A percentile compares a stretch with the other conserved stretches of the same genome.
Evolutionary conservation across 2,329 filamentous ascomycete genomes (phyloP).

Genomic region (Thermoascus crustaceus): DNA sequence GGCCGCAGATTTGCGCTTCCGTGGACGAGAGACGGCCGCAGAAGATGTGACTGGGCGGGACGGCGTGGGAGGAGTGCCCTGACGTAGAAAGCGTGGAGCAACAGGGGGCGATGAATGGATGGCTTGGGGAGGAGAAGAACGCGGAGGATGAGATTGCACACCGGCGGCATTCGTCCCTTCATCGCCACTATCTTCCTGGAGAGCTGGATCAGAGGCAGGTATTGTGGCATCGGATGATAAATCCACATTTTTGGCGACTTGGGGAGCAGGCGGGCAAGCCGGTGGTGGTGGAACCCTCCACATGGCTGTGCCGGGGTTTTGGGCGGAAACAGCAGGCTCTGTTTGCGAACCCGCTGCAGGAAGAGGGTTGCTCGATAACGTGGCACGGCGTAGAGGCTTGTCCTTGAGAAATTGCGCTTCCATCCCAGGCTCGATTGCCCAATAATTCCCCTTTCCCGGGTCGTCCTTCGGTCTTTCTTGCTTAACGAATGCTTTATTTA

Average conservation of each 20-base stretch:
- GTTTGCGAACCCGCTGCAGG: conserved; percentile 22
- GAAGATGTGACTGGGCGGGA: conserved; percentile 53
- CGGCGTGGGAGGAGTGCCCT: conserved; percentile 66
- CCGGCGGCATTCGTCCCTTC: conserved; percentile 25
- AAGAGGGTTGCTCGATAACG: conserved; percentile 37
- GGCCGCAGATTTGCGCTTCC: conserved; percentile 68
- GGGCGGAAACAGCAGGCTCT: conserved; percentile 22
- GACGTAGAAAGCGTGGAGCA: conserved; percentile 49
- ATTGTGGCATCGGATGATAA: conserved; percentile 72
- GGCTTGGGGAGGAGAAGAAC: conserved; percentile 42
- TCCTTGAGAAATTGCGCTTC: conserved; percentile 86
- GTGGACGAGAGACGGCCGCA: conserved; percentile 56
- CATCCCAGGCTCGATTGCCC: conserved; percentile 84
- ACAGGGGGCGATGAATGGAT: conserved; percentile 91
- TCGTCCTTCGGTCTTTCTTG: conserved; percentile 94
- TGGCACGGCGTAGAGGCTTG: conserved; percentile 51
- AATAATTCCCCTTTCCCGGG: conserved; percentile 95
- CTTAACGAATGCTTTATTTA: conserved; percentile 96
- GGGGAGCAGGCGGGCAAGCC: conserved; percentile 13
- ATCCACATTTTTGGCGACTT: conserved; percentile 38
- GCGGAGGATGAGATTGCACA: conserved; percentile 23
- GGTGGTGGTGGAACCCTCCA: conserved; percentile 28
- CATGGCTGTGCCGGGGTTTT: conserved; percentile 23
- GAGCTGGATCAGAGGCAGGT: conserved; percentile 58
- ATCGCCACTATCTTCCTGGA: conserved; percentile 46